Evolutionary conservation across 1,139 yeast genomes (phyloP), one percentile per base, ranked within the genome.

Genomic region (Maudiozyma humilis): DNA sequence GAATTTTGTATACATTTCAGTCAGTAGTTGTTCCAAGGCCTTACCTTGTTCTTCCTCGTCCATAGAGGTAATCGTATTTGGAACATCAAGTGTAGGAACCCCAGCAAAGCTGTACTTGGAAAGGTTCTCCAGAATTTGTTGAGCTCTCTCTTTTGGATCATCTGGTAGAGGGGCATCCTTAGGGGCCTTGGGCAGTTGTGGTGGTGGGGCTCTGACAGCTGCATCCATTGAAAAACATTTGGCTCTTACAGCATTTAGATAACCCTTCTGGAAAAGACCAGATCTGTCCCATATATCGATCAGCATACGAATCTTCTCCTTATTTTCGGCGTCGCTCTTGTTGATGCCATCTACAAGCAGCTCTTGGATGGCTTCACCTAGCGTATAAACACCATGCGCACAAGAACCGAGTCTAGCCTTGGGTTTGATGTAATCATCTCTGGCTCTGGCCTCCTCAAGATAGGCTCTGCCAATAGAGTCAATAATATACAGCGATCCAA

Each of bases 261-360:
- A 67, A 37, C 72, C 71, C 36, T 74, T 73, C 44, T 73, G 71
- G 65, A 91, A 91, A 14, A 96, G 83, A 42, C 78, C 79, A 31
- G 91, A 84, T 53, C 87, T 78, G 56, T 80, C 87, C 98, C 98
- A 91, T 57, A 91, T 89, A 52, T 86, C 95, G 53, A 91, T 75
- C 55, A 91, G 73, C 65, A 88, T 89, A 58, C 79, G 72, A 53
- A 88, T 78, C 64, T 88, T 91, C 47, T 78, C 86, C 60, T 71
- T 70, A 52, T 78, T 79, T 36, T 66, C 69, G 41, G 69, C 69
- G 45, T 70, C 65, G 53, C 78, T 71, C 49, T 71, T 73, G 42
- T 73, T 72, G 56, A 80, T 65, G 27, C 86, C 77, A 54, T 78
- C 79, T 54, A 77, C 78, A 46, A 82, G 64, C 43, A 81, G 67